phyloP scores from a whole-genome alignment of 73 alveolate genomes.

The Paramecium primaurelia region DNA sequence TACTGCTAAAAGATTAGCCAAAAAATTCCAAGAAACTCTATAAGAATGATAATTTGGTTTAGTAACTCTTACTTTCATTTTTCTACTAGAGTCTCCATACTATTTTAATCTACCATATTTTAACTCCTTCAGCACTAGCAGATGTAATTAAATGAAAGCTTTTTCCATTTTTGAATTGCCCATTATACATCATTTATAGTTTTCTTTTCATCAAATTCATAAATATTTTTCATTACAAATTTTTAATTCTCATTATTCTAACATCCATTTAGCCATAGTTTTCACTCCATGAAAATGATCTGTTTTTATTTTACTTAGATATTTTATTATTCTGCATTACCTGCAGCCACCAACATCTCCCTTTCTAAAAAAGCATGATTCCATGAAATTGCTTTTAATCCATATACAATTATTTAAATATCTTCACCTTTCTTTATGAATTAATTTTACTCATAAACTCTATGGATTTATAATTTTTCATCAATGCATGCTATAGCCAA shows the following conservation, averaged over 20 bases:
- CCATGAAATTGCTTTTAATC: constrained; percentile 32
- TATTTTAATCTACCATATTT: neutral
- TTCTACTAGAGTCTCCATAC: neutral
- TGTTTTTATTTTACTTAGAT: neutral
- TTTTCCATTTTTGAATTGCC: constrained; percentile 40
- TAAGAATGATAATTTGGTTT: neutral
- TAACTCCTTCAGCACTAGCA: neutral
- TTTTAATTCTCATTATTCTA: neutral
- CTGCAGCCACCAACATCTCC: constrained; percentile 1
- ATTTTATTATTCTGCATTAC: neutral
- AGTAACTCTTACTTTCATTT: neutral
- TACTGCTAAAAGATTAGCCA: constrained; percentile 14
- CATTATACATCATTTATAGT: constrained; percentile 35
- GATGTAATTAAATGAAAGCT: constrained; percentile 6
- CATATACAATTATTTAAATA: neutral
- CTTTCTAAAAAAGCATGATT: constrained; percentile 17
- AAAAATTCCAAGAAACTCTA: constrained; percentile 23
- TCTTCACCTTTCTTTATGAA: neutral
- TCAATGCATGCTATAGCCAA: constrained; percentile 22
- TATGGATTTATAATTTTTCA: neutral
- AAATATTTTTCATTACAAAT: neutral
- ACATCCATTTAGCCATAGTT: neutral
- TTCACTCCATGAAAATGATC: neutral
- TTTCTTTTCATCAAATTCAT: neutral
- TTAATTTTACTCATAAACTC: neutral